phyloP scores from a whole-genome alignment of 495 filamentous ascomycete species.

The Penicillium atrosanguineum region DNA sequence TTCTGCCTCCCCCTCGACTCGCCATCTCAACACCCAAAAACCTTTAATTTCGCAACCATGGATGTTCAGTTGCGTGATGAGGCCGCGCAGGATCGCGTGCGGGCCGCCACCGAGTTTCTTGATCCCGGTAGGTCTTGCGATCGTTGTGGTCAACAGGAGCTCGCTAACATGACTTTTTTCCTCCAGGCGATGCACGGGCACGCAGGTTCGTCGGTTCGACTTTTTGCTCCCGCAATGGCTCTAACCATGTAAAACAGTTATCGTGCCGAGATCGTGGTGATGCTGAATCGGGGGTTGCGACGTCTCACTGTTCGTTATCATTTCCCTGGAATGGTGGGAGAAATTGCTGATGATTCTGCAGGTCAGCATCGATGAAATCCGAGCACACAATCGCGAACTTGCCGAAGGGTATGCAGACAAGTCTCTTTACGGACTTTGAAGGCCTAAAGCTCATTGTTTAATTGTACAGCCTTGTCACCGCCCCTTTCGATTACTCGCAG shows the following conservation, averaged over 20 bases:
- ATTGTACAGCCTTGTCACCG: conserved; percentile 60
- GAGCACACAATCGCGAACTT: conserved; percentile 83
- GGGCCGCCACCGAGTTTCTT: conserved; percentile 78
- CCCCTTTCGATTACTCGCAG: conserved; percentile 82
- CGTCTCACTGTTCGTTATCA: conserved; percentile 55
- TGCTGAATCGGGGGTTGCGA: conserved; percentile 84
- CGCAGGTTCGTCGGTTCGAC: conserved; percentile 50
- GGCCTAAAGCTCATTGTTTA: neutral
- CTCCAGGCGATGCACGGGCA: conserved; percentile 47
- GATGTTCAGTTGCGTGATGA: conserved; percentile 79
- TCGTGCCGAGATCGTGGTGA: conserved; percentile 82
- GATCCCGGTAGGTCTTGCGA: conserved; percentile 67
- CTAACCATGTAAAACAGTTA: conserved; percentile 50
- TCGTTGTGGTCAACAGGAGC: neutral
- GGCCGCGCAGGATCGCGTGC: conserved; percentile 74
- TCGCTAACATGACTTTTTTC: conserved; percentile 22
- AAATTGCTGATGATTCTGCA: conserved; percentile 33
- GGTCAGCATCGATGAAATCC: conserved; percentile 92
- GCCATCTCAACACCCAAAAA: conserved; percentile 10
- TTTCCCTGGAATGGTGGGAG: conserved; percentile 1
- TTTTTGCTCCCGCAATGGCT: neutral
- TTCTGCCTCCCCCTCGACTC: conserved; percentile 15
- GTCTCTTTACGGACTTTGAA: neutral
- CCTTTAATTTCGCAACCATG: conserved; percentile 49
- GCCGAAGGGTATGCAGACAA: conserved; percentile 65